Percentiles rank a stretch among this genome's conserved stretches.
These are phyloP conservation scores for Cicer yamashitae DNA, from an alignment of 306 rosid genomes.

Conservation along the genomic window DNA sequence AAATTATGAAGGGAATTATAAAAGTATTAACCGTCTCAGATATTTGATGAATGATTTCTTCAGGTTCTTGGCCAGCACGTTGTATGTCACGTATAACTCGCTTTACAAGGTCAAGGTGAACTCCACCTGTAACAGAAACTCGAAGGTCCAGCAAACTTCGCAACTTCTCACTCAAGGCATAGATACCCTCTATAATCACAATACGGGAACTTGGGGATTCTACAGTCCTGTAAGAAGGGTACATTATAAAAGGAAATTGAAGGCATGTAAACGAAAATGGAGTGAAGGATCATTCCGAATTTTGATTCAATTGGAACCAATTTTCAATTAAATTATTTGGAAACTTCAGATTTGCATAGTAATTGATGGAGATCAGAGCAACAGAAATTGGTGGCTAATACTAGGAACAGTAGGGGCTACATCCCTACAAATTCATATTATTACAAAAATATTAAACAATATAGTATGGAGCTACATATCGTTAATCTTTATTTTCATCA, in stretches of 20 bases:
- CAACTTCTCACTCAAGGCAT: constrained; percentile 93
- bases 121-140: constrained; percentile 98
- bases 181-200: constrained; percentile 95
- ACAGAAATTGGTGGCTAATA: constrained; percentile 22
- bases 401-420: constrained; percentile 13
- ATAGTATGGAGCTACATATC: background rate
- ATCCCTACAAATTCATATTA: constrained; percentile 9
- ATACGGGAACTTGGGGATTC: constrained; percentile 90
- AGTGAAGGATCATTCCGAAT: constrained; percentile 3
- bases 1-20: constrained; percentile 37
- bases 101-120: constrained; percentile 98
- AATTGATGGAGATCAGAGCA: constrained; percentile 21
- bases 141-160: constrained; percentile 91
- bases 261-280: constrained; percentile 23
- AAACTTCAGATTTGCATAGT: constrained; percentile 25
- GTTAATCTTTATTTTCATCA: constrained; percentile 18
- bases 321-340: constrained; percentile 15
- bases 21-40: constrained; percentile 81
- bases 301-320: constrained; percentile 28
- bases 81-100: constrained; percentile 96
- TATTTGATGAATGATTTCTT: constrained; percentile 99
- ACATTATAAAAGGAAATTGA: constrained; percentile 32
- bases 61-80: constrained; percentile 98
- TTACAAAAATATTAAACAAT: constrained; percentile 16
- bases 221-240: constrained; percentile 76